Evolutionary conservation across 164 flowering plant species (phyloP), one percentile per base, ranked within the genome.

Genomic region (grape (Vitis vinifera)): DNA sequence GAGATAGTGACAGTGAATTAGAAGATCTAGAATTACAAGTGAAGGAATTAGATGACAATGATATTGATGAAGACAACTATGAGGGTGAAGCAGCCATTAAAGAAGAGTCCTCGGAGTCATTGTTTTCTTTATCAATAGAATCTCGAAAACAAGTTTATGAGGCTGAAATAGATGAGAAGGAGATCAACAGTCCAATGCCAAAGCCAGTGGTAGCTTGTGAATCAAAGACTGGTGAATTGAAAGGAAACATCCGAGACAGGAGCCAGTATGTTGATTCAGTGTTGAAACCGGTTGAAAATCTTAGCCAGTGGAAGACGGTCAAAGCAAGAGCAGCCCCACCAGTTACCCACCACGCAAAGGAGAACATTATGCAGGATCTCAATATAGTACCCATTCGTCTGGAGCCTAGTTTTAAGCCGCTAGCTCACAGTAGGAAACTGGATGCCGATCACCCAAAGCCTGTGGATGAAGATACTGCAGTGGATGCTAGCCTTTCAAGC

Each of bases 401-500:
- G 55, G 66, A 71, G 69, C 71, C 75, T 16, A 57, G 19, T 66
- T 61, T 73, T 12, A 55, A 66, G 52, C n/a, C 19, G 13, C 7
- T 17, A 27, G 47, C 10, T 8, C 15, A 7, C 27, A 29, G 10
- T 23, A 44, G 49, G 49, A 69, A 62, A 52, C 70, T 30, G 9
- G 14, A 29, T 71, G 9, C 31, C 11, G 60, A 50, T 14, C 37
- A 55, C 10, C 62, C 66, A 17, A 76, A 73, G 69, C 58, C 14
- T 30, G 56, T 3, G 13, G 62, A 67, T 55, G 79, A 82, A 69
- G 88, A 81, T 63, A 62, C 78, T 60, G 81, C 82, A 16, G 91
- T 87, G 1, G 95, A 88, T 63, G 69, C 85, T 0, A 90, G 95
- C 78, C 91, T 90, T 31, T 90, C 95, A 5, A 87, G 74, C 69